Conservation (phyloP, 2,329 filamentous ascomycete genomes). For the Alternaria triticimaculans region DNA sequence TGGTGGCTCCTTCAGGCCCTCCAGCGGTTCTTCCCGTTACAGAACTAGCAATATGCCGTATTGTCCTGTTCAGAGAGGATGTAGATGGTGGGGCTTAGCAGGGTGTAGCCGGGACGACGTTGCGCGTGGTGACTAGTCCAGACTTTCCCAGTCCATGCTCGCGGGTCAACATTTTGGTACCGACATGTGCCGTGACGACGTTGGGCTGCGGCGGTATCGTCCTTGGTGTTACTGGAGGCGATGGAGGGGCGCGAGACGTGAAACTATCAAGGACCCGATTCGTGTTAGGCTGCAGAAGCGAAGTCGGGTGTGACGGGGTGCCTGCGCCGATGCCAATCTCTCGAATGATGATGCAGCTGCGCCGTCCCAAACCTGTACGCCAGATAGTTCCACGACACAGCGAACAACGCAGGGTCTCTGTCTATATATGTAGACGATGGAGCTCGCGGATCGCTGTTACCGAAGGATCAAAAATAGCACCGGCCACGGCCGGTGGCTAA, state of each 20-base stretch:
- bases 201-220: constrained; percentile 34
- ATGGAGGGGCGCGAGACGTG: constrained; percentile 38
- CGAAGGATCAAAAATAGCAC: constrained; percentile 34
- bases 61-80: constrained; percentile 25
- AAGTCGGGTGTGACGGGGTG: constrained; percentile 26
- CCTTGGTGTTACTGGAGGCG: constrained; percentile 26
- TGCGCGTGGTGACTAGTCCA: constrained; percentile 28
- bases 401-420: constrained; percentile 11
- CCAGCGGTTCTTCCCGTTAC: constrained; percentile 34
- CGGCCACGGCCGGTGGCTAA: constrained; percentile 21
- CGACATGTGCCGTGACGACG: constrained; percentile 24
- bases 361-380: constrained; percentile 18
- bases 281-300: constrained; percentile 38
- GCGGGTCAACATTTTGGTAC: constrained; percentile 38
- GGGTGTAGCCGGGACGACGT: constrained; percentile 24
- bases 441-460: constrained; percentile 8
- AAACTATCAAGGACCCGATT: constrained; percentile 47
- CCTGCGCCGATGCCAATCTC: constrained; percentile 28
- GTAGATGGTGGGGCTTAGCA: constrained; percentile 33
- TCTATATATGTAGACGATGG: constrained; percentile 27
- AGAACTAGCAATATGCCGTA: constrained; percentile 24
- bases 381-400: constrained; percentile 20
- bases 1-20: constrained; percentile 30
- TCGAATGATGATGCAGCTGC: constrained; percentile 7
- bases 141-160: constrained; percentile 36